Base-by-base conservation (phyloP, 768 basidiomycete genomes). In the Paxillus involutus region DNA sequence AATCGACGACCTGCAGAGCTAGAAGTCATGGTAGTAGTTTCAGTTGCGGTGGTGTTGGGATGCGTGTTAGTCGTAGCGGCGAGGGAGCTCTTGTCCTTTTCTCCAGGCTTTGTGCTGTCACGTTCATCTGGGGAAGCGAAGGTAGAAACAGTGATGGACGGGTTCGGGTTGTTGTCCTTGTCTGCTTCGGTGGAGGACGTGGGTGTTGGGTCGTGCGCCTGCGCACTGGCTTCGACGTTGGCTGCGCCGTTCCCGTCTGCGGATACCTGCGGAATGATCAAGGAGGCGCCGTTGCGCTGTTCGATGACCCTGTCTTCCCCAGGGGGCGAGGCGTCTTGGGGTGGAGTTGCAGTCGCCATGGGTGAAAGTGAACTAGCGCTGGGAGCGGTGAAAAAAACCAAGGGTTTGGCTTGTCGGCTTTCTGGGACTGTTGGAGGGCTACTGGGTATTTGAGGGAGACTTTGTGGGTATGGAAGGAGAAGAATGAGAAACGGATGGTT, bases 21-120 rank as follows among this genome's bases (percentile, higher is more conserved):
- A 17, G 63, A 58, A 3, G 63, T 49, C 13, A 56, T 56, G 0
- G 67, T 59, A 37, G 66, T 59, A 51, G 67, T 67, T 3, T 55
- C 57, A 12, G 63, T 58, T 47, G 56, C 42, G 32, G 58, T 57
- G 30, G 75, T 70, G 56, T 77, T 65, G 44, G 76, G 73, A 26
- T 75, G 75, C 9, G 70, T 79, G 45, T 74, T 66, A 1, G 75
- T 73, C 42, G 77, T 74, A 45, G 77, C 77, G 36, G 75, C 68
- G 19, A 79, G 66, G 8, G 78, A 79, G 51, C 68, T 76, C 64
- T 77, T 78, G 63, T 80, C 78, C 65, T 71, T 70, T 24, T 75
- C 72, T 57, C 51, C 50, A n/a, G 59, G 58, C 55, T 67, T 71
- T 19, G 66, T 51, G 42, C 59, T 69, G 45, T 70, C 69, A 55